Evolutionary conservation across 2,329 filamentous ascomycete genomes (phyloP).

Genomic region (Apiospora marii): DNA sequence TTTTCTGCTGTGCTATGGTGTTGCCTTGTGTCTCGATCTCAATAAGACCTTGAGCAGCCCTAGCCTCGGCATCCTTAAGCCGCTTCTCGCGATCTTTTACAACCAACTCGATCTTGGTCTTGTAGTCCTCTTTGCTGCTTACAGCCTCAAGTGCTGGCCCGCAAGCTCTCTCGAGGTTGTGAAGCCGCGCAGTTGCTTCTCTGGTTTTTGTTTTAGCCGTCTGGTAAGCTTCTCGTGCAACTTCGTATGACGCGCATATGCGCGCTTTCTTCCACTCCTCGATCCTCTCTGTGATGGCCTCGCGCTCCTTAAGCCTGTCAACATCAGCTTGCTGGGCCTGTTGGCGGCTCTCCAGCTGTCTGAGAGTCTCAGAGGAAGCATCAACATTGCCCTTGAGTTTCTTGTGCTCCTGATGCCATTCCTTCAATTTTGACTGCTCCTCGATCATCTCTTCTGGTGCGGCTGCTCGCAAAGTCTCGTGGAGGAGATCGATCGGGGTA

Average conservation of each 20-base stretch:
- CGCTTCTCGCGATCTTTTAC: slow-evolving; percentile 61
- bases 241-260: slow-evolving; percentile 70
- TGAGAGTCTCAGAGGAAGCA: slow-evolving; percentile 68
- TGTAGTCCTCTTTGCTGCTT: slow-evolving; percentile 74
- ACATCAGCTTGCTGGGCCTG: slow-evolving; percentile 80
- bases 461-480: slow-evolving; percentile 87
- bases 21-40: slow-evolving; percentile 48
- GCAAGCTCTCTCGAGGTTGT: slow-evolving; percentile 62
- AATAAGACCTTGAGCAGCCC: slow-evolving; percentile 52
- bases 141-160: slow-evolving; percentile 76
- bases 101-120: slow-evolving; percentile 60
- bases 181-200: slow-evolving; percentile 63
- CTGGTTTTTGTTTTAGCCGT: slow-evolving; percentile 64
- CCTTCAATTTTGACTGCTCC: slow-evolving; percentile 79
- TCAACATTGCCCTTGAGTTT: slow-evolving; percentile 64
- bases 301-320: slow-evolving; percentile 79
- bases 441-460: slow-evolving; percentile 81
- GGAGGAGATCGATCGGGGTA: slow-evolving; percentile 80
- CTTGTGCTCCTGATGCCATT: slow-evolving; percentile 74
- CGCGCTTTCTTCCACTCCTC: slow-evolving; percentile 70
- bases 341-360: slow-evolving; percentile 76
- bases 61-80: slow-evolving; percentile 62
- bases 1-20: slow-evolving; percentile 52
- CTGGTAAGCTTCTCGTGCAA: slow-evolving; percentile 55
- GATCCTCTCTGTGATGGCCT: slow-evolving; percentile 70